Evolutionary conservation across 148 eudicot species (phyloP).

Genomic region (Nepenthes gracilis): DNA sequence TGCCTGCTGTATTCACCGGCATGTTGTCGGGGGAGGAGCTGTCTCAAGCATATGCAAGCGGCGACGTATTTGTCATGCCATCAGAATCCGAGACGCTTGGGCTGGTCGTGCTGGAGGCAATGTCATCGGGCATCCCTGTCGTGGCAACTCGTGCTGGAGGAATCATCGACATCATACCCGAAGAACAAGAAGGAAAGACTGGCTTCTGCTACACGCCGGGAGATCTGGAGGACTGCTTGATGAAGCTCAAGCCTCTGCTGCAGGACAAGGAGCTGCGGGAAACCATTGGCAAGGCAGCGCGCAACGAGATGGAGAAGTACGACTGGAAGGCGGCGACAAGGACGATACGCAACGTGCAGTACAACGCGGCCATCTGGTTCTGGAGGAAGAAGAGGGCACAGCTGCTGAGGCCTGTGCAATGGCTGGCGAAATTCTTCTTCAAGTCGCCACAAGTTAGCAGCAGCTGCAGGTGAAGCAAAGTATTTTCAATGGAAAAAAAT

Average conservation of each 20-base stretch:
- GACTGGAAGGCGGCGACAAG: conserved; percentile 85
- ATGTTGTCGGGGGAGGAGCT: conserved; percentile 87
- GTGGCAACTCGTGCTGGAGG: conserved; percentile 95
- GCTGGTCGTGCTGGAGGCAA: conserved; percentile 81
- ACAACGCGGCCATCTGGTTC: conserved; percentile 85
- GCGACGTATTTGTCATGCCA: conserved; percentile 86
- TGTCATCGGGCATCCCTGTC: conserved; percentile 90
- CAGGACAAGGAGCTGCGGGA: conserved; percentile 43
- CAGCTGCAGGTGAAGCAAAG: conserved; percentile 22
- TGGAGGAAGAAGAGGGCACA: conserved; percentile 70
- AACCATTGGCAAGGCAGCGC: conserved; percentile 64
- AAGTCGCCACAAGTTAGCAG: conserved; percentile 38
- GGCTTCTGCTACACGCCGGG: conserved; percentile 66
- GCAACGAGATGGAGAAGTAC: conserved; percentile 83
- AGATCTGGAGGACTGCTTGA: conserved; percentile 65
- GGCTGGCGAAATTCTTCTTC: conserved; percentile 34
- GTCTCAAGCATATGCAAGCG: conserved; percentile 90
- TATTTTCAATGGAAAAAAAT: too few relatives aligned
- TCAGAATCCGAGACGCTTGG: conserved; percentile 95
- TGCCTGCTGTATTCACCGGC: conserved; percentile 90
- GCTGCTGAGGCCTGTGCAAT: conserved; percentile 54
- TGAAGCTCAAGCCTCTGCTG: conserved; percentile 56
- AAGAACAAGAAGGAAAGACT: conserved; percentile 65
- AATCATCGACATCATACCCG: conserved; percentile 72
- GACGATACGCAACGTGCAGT: conserved; percentile 63